Base-by-base conservation (phyloP, 1,284 basidiomycete species). In the Phlebopus sp. region DNA sequence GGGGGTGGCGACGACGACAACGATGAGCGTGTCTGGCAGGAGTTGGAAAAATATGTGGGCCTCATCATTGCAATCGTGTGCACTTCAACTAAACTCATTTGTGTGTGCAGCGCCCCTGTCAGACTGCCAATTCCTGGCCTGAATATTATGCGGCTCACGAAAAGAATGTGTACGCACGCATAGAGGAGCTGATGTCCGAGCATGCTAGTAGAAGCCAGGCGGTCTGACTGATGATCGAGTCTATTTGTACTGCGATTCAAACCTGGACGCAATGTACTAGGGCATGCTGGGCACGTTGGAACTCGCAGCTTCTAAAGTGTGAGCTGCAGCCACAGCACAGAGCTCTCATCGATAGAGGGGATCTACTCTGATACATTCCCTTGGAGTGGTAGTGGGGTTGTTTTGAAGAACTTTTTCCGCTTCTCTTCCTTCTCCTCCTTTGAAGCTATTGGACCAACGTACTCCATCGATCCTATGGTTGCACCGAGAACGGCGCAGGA, bases 401-500 rank as follows among this genome's bases (percentile, higher is more conserved):
- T 75, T 66, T 90, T 90, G 75, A 90, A 90, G 69, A 90, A 90
- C 25, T 69, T 76, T 68, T 71, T 79, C 58, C 83, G 76, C 54
- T 72, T 80, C 66, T 86, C 86, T 57, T 86, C 84, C 53, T 69
- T 67, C 32, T 67, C 62, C 50, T 73, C 70, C 41, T 49, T 69
- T 56, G 48, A 67, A 59, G 47, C 66, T 47, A 89, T 67, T 54
- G 77, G 75, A 49, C 92, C 92, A 43, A 88, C 82, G 56, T 88
- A 91, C 59, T 94, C 86, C 64, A 90, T 92, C 35, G 84, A 81
- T 37, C 92, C 94, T 62, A 95, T 81, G 11, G 86, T 76, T 6
- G 85, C 83, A 47, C 88, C 93, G 49, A 96, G 74, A 46, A 89
- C 77, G 5, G 80, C 85, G 64, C 92, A 96, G 31, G 86, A 84